A percentile compares a stretch with the other conserved stretches of the same genome.
Evolutionary conservation across 2,329 filamentous ascomycete species (phyloP).

Genomic region (Talaromyces marneffei): DNA sequence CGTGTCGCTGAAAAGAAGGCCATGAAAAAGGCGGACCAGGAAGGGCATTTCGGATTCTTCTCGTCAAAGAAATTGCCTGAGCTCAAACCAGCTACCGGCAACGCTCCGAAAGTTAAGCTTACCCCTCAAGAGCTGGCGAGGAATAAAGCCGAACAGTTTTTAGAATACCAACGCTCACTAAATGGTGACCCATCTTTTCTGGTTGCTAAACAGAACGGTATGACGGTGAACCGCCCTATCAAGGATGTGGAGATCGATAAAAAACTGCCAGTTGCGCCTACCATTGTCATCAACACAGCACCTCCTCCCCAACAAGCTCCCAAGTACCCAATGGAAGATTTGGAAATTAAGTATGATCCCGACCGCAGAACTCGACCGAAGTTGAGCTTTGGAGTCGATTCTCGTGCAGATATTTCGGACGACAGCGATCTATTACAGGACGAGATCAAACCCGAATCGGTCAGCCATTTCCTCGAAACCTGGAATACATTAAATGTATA

Average conservation of each 20-base stretch:
- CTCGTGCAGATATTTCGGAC: constrained; percentile 51
- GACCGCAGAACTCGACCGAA: constrained; percentile 63
- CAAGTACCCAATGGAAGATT: constrained; percentile 93
- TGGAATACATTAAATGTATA: constrained; percentile 99
- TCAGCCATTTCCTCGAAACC: constrained; percentile 79
- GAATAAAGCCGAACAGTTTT: constrained; percentile 42
- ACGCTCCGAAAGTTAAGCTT: constrained; percentile 59
- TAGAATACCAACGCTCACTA: constrained; percentile 45
- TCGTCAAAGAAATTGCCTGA: constrained; percentile 58
- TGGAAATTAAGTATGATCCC: constrained; percentile 66
- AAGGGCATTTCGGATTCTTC: constrained; percentile 48
- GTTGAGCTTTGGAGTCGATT: constrained; percentile 69
- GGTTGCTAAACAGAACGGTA: constrained; percentile 21
- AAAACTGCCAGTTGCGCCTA: constrained; percentile 29
- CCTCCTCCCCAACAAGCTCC: constrained; percentile 65
- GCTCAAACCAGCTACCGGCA: constrained; percentile 62
- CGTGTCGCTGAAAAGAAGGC: constrained; percentile 73
- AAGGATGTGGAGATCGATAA: constrained; percentile 31
- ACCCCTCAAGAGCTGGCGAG: constrained; percentile 42
- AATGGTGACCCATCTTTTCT: constrained; percentile 42
- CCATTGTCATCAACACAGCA: constrained; percentile 43
- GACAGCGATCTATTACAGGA: constrained; percentile 41
- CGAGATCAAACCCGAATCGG: constrained; percentile 68
- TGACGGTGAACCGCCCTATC: constrained; percentile 26
- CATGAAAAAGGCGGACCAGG: constrained; percentile 52